Evolutionary conservation across 1,284 basidiomycete genomes (phyloP).

Genomic region (Sanghuangporus baumii): DNA sequence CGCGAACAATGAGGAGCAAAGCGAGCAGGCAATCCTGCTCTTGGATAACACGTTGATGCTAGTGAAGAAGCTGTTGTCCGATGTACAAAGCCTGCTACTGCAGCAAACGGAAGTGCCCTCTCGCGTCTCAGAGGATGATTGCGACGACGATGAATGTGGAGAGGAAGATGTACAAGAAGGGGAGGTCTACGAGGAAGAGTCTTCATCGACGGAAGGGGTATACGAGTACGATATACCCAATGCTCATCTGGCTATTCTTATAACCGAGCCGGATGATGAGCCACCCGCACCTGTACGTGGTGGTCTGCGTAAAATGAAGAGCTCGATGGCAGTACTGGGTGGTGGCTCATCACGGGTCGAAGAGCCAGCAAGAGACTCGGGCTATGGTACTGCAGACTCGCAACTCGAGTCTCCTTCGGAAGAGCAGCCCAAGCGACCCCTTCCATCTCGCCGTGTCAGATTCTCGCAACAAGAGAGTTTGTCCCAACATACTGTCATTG

Average conservation of each 20-base stretch:
- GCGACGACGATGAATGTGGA: background rate
- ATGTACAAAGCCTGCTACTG: slow-evolving; percentile 2
- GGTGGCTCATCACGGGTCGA: background rate
- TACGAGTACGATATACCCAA: slow-evolving; percentile 5
- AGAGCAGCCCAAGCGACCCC: background rate
- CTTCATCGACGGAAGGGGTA: no score
- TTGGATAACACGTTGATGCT: slow-evolving; percentile 6
- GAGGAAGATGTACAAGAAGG: background rate
- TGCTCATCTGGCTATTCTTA: background rate
- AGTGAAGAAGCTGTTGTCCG: slow-evolving; percentile 1
- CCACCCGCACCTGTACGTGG: background rate
- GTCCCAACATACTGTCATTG: slow-evolving; percentile 3
- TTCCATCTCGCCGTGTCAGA: background rate
- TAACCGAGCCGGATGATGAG: background rate
- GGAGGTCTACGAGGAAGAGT: background rate
- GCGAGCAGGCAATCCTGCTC: slow-evolving; percentile 3
- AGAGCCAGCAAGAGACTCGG: background rate
- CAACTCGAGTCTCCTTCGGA: background rate
- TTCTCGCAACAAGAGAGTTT: background rate
- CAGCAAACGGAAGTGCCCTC: background rate
- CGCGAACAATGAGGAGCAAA: background rate
- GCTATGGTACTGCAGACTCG: background rate
- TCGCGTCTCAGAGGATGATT: background rate
- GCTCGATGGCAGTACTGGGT: background rate
- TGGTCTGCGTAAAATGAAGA: slow-evolving; percentile 7